phyloP scores from a whole-genome alignment of 106 monocot species.

The Dioscorea zingiberensis region DNA sequence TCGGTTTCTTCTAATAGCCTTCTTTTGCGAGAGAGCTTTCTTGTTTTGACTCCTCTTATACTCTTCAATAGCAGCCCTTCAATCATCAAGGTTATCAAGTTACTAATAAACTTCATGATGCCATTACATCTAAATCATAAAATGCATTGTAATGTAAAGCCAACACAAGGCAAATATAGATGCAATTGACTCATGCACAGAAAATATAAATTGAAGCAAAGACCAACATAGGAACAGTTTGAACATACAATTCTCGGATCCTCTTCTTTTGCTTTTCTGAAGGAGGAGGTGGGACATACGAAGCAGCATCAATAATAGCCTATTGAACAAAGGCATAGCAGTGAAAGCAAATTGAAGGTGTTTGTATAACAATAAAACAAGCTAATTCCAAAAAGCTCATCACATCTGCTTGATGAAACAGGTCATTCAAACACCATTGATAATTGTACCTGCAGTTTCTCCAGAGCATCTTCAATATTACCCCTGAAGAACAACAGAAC shows the following conservation, averaged over 20 bases:
- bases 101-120: not conserved
- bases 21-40: slow-evolving; percentile 82
- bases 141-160: not conserved
- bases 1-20: slow-evolving; percentile 73
- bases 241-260: slow-evolving; percentile 80
- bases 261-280: slow-evolving; percentile 95
- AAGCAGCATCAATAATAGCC: slow-evolving; percentile 91
- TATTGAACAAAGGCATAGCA: slow-evolving; percentile 15
- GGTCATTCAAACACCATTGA: not conserved
- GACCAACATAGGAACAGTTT: not conserved
- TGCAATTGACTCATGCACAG: too few species aligned
- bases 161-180: not conserved
- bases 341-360: not conserved
- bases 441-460: slow-evolving; percentile 73
- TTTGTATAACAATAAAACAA: not conserved
- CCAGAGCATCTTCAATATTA: slow-evolving; percentile 90
- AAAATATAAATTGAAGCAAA: too few species aligned
- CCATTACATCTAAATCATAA: not conserved
- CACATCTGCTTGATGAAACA: not conserved
- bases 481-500: slow-evolving; percentile 42
- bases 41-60: slow-evolving; percentile 81
- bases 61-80: slow-evolving; percentile 75
- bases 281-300: slow-evolving; percentile 96
- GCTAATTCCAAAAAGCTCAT: not conserved
- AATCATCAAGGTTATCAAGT: slow-evolving; percentile 8